These are phyloP conservation scores for Scedosporium dehoogii DNA, from an alignment of 2,329 filamentous ascomycete species.

Conservation along the genomic window DNA sequence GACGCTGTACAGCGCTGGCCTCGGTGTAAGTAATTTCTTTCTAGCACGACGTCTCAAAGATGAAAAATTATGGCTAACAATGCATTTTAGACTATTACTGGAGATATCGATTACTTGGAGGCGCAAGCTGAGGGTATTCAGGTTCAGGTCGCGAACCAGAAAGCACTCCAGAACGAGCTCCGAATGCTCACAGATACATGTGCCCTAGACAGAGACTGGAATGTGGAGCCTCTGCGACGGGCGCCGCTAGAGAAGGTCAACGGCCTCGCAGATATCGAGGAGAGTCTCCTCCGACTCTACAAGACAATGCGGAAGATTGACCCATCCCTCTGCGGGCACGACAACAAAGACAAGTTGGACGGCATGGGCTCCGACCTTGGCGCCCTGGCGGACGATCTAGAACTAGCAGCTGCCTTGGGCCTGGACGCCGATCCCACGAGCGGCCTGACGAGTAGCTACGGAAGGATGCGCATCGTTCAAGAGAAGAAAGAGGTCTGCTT, in stretches of 20 bases:
- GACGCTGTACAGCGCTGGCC: conserved; percentile 87
- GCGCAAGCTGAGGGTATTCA: conserved; percentile 94
- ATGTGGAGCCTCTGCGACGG: conserved; percentile 59
- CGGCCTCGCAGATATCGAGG: conserved; percentile 70
- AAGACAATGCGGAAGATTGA: conserved; percentile 93
- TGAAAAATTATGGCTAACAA: not conserved
- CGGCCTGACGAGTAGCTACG: conserved; percentile 62
- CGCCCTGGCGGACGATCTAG: conserved; percentile 6
- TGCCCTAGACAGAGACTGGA: conserved; percentile 65
- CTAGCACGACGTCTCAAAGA: no score
- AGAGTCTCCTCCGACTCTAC: conserved; percentile 69
- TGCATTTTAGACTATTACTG: conserved; percentile 64
- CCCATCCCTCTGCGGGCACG: conserved; percentile 55
- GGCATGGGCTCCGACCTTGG: conserved; percentile 26
- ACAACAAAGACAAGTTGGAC: conserved; percentile 37
- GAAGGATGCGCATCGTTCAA: conserved; percentile 85
- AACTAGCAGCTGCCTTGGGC: conserved; percentile 2
- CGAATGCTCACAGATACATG: conserved; percentile 84
- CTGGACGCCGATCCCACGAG: conserved; percentile 27
- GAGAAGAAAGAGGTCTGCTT: conserved; percentile 90
- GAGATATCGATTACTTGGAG: conserved; percentile 95
- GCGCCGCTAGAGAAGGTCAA: conserved; percentile 62
- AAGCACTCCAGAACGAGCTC: conserved; percentile 81
- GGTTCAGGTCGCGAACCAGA: conserved; percentile 94
- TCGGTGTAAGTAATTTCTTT: conserved; percentile 55